Evolutionary conservation across 768 basidiomycete genomes (phyloP).

Genomic region (Leccinum ochraceum): DNA sequence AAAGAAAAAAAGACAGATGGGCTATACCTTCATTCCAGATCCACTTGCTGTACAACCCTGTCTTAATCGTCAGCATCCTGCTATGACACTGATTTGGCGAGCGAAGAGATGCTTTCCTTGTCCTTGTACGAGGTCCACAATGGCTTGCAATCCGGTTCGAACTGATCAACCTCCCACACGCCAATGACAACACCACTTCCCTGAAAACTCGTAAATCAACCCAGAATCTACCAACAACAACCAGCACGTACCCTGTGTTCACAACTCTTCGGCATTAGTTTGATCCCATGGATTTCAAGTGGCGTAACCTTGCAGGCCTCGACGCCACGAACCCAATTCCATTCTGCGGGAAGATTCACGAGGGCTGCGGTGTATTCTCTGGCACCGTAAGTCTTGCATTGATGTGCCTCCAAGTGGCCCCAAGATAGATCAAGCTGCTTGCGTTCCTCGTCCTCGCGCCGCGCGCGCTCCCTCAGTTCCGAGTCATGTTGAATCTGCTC

Average conservation of each 20-base stretch:
- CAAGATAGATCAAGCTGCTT: not conserved
- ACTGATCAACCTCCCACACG: not conserved
- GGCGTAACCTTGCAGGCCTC: not conserved
- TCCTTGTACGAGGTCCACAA: not conserved
- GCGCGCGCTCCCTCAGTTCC: not conserved
- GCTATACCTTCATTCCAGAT: not conserved
- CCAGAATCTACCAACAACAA: not conserved
- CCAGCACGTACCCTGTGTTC: not conserved
- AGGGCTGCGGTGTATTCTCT: not conserved
- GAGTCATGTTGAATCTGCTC: not conserved
- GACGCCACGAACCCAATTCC: not conserved
- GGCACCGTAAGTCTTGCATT: not conserved
- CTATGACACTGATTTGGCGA: not conserved
- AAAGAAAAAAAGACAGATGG: not conserved
- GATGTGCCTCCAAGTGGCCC: not conserved
- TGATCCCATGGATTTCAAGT: not conserved
- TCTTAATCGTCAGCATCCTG: not conserved
- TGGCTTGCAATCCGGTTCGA: not conserved
- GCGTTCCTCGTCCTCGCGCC: not conserved
- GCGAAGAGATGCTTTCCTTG: not conserved
- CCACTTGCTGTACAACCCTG: not conserved
- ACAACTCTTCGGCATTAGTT: not conserved
- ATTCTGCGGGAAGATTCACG: not conserved
- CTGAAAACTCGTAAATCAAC: not conserved
- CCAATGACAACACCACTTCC: not conserved